phyloP scores from a whole-genome alignment of 306 rosid genomes.

The Herpetospermum pedunculosum region DNA sequence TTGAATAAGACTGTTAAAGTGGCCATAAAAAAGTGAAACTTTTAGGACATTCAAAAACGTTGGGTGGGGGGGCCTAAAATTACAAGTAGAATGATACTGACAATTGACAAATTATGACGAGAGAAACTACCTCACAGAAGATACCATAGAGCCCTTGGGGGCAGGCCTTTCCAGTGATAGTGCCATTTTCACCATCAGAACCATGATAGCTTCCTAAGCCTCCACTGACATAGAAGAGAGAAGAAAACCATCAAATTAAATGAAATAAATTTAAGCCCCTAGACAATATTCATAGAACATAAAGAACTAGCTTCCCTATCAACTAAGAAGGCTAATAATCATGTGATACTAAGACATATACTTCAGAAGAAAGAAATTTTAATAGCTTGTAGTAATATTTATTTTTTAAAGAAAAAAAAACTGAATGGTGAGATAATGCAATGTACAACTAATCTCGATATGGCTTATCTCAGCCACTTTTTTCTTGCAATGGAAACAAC shows the following conservation, averaged over 20 bases:
- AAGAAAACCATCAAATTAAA: background rate
- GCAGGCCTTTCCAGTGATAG: conserved; percentile 68
- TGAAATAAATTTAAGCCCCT: background rate
- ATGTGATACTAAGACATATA: background rate
- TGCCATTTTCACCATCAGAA: conserved; percentile 70
- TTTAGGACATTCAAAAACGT: background rate
- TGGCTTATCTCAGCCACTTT: background rate
- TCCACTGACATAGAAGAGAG: conserved; percentile 46
- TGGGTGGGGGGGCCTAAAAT: background rate
- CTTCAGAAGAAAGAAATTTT: background rate
- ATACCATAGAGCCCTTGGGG: conserved; percentile 84
- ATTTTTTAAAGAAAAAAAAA: background rate
- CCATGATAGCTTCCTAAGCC: conserved; percentile 82
- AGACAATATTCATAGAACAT: background rate
- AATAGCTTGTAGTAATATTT: background rate
- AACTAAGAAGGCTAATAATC: background rate
- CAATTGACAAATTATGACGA: background rate
- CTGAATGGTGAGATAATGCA: background rate
- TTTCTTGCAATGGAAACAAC: background rate
- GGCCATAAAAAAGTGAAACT: background rate
- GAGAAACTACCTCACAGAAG: conserved; percentile 68
- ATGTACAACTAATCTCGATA: background rate
- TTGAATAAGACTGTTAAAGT: background rate
- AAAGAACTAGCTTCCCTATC: background rate
- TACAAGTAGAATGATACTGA: background rate